Percentiles rank a stretch among this genome's conserved stretches.
Conservation (phyloP, 441 rosid species). For the Jatropha podagrica region DNA sequence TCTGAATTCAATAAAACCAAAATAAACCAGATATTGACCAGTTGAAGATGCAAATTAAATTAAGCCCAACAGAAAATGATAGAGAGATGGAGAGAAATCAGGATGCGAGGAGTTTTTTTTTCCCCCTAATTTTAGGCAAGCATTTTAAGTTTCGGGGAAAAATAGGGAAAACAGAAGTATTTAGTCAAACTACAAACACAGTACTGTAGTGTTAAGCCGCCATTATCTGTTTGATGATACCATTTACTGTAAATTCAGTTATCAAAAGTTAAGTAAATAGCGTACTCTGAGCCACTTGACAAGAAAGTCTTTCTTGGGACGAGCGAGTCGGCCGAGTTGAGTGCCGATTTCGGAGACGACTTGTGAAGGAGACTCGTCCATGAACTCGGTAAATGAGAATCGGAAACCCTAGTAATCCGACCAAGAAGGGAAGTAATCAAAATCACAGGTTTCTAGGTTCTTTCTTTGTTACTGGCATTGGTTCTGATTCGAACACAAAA, state of each 20-base stretch:
- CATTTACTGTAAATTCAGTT: neutral
- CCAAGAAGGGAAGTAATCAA: slow-evolving; percentile 7
- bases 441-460: slow-evolving; percentile 16
- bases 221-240: neutral
- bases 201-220: neutral
- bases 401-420: slow-evolving; percentile 23
- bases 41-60: neutral
- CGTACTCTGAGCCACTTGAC: slow-evolving; percentile 73
- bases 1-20: neutral
- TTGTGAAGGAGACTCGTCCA: slow-evolving; percentile 58
- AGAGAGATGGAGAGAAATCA: too few species aligned
- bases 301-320: slow-evolving; percentile 69
- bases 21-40: neutral
- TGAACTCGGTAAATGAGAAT: slow-evolving; percentile 12
- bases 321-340: slow-evolving; percentile 53
- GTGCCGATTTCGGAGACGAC: slow-evolving; percentile 56
- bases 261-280: neutral
- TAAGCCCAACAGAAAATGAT: too few species aligned
- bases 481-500: neutral
- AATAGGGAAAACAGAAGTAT: neutral
- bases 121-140: neutral
- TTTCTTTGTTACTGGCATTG: neutral
- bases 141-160: neutral
- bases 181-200: neutral
- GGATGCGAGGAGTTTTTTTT: neutral